Conservation (phyloP, 2,329 filamentous ascomycete genomes). For the Hymenoscyphus repandus region DNA sequence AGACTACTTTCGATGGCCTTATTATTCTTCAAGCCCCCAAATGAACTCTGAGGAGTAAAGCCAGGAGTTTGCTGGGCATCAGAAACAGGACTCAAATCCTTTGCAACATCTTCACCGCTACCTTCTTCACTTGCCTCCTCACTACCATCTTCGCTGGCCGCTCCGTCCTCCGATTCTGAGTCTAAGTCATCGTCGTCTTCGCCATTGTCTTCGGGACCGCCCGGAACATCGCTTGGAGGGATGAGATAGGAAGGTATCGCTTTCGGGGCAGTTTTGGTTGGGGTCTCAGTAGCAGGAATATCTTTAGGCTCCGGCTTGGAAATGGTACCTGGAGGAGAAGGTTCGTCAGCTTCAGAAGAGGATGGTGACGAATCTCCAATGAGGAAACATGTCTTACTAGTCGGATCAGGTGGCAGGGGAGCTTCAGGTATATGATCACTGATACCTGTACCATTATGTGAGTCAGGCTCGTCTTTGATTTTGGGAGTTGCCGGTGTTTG, state of each 20-base stretch:
- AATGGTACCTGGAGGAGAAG: slow-evolving; percentile 37
- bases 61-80: slow-evolving; percentile 43
- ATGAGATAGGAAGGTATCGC: slow-evolving; percentile 21
- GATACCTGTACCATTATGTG: slow-evolving; percentile 13
- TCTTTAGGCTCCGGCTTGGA: slow-evolving; percentile 15
- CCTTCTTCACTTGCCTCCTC: slow-evolving; percentile 44
- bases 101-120: slow-evolving; percentile 56
- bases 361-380: slow-evolving; percentile 38
- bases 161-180: slow-evolving; percentile 28
- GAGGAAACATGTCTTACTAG: slow-evolving; percentile 31
- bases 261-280: slow-evolving; percentile 4
- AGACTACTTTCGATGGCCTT: slow-evolving; percentile 29
- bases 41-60: slow-evolving; percentile 54
- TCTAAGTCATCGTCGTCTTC: slow-evolving; percentile 27
- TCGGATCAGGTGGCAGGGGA: slow-evolving; percentile 41
- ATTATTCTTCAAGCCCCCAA: slow-evolving; percentile 41
- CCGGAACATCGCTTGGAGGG: slow-evolving; percentile 27
- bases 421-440: slow-evolving; percentile 29
- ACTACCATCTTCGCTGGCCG: slow-evolving; percentile 37
- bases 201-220: slow-evolving; percentile 30
- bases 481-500: slow-evolving; percentile 18
- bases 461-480: slow-evolving; percentile 25
- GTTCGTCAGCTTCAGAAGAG: slow-evolving; percentile 35
- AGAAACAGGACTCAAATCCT: slow-evolving; percentile 53
- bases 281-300: slow-evolving; percentile 1